Conservation (phyloP, 2,329 filamentous ascomycete genomes). For the Paecilomyces niveus region DNA sequence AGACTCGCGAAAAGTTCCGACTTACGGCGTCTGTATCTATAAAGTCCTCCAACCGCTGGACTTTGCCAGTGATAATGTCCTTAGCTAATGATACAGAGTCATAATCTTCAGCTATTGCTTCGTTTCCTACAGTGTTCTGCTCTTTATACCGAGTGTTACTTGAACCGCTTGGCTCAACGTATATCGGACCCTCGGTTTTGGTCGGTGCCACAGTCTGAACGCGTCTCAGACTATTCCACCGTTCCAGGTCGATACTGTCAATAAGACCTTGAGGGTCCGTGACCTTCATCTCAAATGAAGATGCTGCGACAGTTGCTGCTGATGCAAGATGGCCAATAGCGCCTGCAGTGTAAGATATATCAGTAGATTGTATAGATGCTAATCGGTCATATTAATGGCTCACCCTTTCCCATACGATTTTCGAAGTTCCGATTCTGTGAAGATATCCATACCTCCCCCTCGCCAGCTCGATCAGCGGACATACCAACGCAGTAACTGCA, state of each 20-base stretch:
- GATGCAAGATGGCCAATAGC: constrained; percentile 40
- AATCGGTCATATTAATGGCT: not conserved
- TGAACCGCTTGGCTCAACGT: constrained; percentile 6
- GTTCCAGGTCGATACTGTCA: constrained; percentile 19
- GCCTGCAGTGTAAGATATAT: constrained; percentile 16
- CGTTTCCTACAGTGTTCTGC: not conserved
- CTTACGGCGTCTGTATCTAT: constrained; percentile 36
- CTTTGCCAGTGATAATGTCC: constrained; percentile 23
- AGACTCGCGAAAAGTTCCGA: not conserved
- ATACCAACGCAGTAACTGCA: constrained; percentile 43
- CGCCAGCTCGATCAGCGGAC: constrained; percentile 32
- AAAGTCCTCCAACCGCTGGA: constrained; percentile 38
- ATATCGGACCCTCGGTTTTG: not conserved
- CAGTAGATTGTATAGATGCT: not conserved
- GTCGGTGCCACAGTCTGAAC: no score
- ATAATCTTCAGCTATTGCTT: not conserved
- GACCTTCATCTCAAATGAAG: constrained; percentile 39
- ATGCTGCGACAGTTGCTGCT: constrained; percentile 42
- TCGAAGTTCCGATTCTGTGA: constrained; percentile 43
- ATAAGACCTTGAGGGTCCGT: constrained; percentile 30
- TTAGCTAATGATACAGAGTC: not conserved
- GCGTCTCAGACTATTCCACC: constrained; percentile 5
- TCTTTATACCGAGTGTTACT: not conserved
- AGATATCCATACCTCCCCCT: constrained; percentile 39
- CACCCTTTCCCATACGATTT: constrained; percentile 40